Base-by-base conservation (phyloP, 495 filamentous ascomycete species). In the Podospora pseudocomata region DNA sequence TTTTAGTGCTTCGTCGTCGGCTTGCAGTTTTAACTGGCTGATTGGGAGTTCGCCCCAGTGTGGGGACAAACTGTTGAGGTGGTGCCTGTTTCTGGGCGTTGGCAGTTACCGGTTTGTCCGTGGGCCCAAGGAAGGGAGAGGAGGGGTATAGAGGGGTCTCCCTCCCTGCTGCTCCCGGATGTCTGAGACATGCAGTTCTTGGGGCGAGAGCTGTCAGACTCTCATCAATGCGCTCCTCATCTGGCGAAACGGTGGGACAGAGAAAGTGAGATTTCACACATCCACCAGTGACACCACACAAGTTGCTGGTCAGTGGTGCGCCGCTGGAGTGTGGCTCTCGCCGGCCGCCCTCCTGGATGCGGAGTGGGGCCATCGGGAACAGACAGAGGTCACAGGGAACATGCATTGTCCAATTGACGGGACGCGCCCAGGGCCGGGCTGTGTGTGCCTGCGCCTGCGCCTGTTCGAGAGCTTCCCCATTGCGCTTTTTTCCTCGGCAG, bases 1-100 rank as follows among this genome's bases (percentile, higher is more conserved):
- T 70, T 67, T 70, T 70, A 63, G 69, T 39, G 55, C 34, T 28
- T 20, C 61, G 30, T 27, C 61, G 39, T 49, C 11, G 39, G 18
- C 39, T 49, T 49, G 30, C 30, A 23, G 23, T 23, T 23, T 23
- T 23, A 32, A 32, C 5, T 19, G 58, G 15, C 54, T 20, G n/a
- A 58, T 58, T 58, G 55, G 19, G 55, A 58, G 55, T 58, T 58
- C n/a, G 55, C 55, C 23, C 4, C 23, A 49, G 55, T 58, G 55
- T 58, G 55, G 55, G 23, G 55, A 58, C 55, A 58, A 58, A 58
- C 55, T 58, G 55, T 58, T 58, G 55, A 58, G 55, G 55, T 23
- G 23, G 23, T 57, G 54, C 54, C 54, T 57, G 54, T 57, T 57
- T 23, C 16, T 57, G 54, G 54, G 18, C 54, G 18, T 58, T 58